Evolutionary conservation across 1,284 basidiomycete species (phyloP).

Genomic region (Ganoderma leucocontextum): DNA sequence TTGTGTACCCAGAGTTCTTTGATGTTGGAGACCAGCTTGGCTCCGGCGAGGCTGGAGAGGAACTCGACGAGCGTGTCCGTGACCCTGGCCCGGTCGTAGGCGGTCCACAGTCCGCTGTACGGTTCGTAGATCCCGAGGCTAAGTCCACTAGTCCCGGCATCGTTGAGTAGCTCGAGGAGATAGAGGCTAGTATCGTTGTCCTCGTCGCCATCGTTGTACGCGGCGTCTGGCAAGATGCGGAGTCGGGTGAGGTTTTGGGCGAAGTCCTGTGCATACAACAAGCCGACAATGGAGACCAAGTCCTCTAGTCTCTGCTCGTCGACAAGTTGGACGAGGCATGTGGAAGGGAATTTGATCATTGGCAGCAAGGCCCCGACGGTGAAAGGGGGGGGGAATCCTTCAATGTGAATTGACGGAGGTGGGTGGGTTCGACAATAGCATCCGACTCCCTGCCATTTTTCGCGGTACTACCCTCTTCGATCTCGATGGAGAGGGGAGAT

Average conservation of each 20-base stretch:
- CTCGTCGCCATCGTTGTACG: neutral
- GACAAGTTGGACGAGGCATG: neutral
- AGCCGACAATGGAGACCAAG: neutral
- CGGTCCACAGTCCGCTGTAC: neutral
- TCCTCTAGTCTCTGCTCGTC: neutral
- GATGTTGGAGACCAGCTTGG: neutral
- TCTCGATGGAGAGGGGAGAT: neutral
- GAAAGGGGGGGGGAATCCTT: neutral
- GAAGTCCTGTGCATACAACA: neutral
- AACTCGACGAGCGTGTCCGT: neutral
- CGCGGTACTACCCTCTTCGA: neutral
- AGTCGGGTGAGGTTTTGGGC: slow-evolving; percentile 5
- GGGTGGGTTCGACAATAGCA: neutral
- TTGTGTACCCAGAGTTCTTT: neutral
- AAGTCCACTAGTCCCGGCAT: neutral
- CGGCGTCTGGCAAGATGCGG: slow-evolving; percentile 4
- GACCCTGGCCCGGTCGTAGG: neutral
- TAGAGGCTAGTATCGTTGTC: neutral
- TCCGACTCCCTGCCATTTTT: neutral
- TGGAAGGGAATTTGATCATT: slow-evolving; percentile 1
- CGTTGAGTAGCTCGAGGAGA: neutral
- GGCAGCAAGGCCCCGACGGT: neutral
- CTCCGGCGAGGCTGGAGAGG: neutral
- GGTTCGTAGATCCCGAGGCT: neutral
- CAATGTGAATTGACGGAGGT: neutral